A percentile compares a stretch with the other conserved stretches of the same genome.
These are phyloP conservation scores for Marchantia polymorpha DNA, from an alignment of 225 moss, liverwort and hornwort species.

Conservation along the genomic window DNA sequence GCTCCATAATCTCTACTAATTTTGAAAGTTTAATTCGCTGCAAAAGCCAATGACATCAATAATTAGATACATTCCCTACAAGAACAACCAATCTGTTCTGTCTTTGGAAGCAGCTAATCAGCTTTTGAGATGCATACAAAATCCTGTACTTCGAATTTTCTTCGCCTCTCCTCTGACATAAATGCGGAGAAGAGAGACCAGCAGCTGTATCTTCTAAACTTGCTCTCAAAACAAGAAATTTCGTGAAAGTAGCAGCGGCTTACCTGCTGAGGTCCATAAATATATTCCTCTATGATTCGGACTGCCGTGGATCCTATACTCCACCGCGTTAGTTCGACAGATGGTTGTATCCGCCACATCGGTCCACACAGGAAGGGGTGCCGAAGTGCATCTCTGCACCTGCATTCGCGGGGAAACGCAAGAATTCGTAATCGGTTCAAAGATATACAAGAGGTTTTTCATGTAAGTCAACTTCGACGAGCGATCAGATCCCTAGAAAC, in stretches of 20 bases:
- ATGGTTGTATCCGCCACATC: constrained; percentile 48
- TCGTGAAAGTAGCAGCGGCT: not conserved
- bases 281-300: constrained; percentile 51
- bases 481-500: not conserved
- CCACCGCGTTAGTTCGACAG: constrained; percentile 49
- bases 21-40: constrained; percentile 44
- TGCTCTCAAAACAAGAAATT: not conserved
- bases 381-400: constrained; percentile 49
- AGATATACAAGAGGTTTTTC: not conserved
- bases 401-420: not conserved
- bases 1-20: constrained; percentile 42
- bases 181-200: no score
- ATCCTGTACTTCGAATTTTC: no score
- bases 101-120: no score
- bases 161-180: no score
- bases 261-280: constrained; percentile 50
- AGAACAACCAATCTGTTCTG: no score
- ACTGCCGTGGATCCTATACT: constrained; percentile 45
- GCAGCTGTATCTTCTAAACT: not conserved
- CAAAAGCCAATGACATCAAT: not conserved
- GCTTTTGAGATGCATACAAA: no score
- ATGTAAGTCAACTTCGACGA: not conserved
- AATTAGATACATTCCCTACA: not conserved
- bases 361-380: constrained; percentile 56
- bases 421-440: not conserved